A percentile compares a stretch with the other conserved stretches of the same genome.
Conservation (phyloP, 768 basidiomycete genomes). For the Pisolithus sp. region DNA sequence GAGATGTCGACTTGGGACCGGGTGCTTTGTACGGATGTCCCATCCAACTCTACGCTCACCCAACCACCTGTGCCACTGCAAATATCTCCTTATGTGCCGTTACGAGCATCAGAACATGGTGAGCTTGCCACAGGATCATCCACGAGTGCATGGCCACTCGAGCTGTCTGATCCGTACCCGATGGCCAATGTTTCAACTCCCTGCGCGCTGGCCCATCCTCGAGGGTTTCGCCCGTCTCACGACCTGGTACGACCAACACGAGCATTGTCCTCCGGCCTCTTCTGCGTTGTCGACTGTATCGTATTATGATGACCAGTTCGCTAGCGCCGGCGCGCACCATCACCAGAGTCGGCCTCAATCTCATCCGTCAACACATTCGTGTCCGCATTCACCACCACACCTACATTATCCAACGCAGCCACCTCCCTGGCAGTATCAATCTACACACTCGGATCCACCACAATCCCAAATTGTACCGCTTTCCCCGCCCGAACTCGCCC, state of each 20-base stretch:
- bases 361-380: too few species aligned
- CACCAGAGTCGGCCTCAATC: not conserved
- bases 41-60: not conserved
- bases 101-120: not conserved
- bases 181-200: not conserved
- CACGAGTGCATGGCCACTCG: not conserved
- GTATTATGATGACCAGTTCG: not conserved
- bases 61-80: not conserved
- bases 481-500: slow-evolving; percentile 44
- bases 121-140: not conserved
- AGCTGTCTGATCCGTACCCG: not conserved
- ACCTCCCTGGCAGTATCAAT: not conserved
- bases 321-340: not conserved
- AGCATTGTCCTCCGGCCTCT: not conserved
- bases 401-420: too few species aligned
- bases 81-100: not conserved
- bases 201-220: not conserved
- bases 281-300: not conserved
- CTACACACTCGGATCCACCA: not conserved
- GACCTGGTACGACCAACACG: not conserved
- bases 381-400: too few species aligned
- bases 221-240: not conserved
- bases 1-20: not conserved
- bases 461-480: slow-evolving; percentile 12
- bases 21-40: not conserved